Conservation (phyloP, 164 flowering plant species). For the Macadamia integrifolia region DNA sequence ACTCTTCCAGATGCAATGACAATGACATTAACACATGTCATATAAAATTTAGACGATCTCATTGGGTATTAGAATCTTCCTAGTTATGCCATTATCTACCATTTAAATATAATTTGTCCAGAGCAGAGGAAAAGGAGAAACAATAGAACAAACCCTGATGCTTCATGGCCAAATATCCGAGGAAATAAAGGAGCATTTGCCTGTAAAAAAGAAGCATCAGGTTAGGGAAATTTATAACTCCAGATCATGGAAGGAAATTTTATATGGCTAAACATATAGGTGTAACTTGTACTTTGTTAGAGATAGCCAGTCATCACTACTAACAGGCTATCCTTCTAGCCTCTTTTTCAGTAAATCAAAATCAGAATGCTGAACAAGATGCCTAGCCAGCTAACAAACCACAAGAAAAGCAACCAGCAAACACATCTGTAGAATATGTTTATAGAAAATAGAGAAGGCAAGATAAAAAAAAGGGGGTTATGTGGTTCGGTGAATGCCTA, state of each 20-base stretch:
- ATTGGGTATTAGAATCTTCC: neutral
- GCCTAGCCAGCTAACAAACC: neutral
- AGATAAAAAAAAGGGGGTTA: too few relatives aligned
- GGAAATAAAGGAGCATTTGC: constrained; percentile 55
- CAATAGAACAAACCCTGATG: constrained; percentile 62
- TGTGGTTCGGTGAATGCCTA: too few relatives aligned
- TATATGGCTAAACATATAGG: too few relatives aligned
- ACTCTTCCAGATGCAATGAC: neutral
- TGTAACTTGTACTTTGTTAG: neutral
- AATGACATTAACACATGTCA: too few relatives aligned
- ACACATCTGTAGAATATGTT: too few relatives aligned
- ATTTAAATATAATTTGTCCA: neutral
- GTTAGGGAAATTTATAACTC: constrained; percentile 1
- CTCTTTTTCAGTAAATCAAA: neutral
- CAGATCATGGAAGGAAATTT: neutral
- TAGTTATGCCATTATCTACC: neutral
- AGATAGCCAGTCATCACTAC: neutral
- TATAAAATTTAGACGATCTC: too few relatives aligned
- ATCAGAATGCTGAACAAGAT: neutral
- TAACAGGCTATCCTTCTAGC: neutral
- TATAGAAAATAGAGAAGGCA: too few relatives aligned
- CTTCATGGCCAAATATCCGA: constrained; percentile 97
- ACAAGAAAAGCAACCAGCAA: too few relatives aligned
- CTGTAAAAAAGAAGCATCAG: constrained; percentile 33
- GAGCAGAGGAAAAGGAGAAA: neutral